Conservation (phyloP, 2,329 filamentous ascomycete species). For the Hymenotorrendiella dingleyae region DNA sequence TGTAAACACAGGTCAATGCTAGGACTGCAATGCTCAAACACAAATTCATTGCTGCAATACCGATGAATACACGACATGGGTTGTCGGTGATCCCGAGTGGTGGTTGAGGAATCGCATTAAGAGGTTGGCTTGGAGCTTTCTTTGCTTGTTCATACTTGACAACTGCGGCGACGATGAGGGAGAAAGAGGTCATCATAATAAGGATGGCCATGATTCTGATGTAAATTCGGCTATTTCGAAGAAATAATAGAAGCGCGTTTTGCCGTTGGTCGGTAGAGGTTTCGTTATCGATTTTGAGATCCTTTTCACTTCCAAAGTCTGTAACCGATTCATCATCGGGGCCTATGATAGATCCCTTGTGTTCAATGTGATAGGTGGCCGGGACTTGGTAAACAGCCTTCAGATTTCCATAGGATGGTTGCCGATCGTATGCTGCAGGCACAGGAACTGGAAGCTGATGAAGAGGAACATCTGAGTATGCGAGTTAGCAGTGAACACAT, state of each 20-base stretch:
- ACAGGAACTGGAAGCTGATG: constrained; percentile 9
- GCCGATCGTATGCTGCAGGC: constrained; percentile 11
- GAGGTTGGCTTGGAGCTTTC: constrained; percentile 8
- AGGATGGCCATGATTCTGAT: constrained; percentile 16
- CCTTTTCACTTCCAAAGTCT: neutral
- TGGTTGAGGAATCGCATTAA: constrained; percentile 7
- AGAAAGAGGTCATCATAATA: constrained; percentile 15
- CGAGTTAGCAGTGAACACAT: too few relatives aligned
- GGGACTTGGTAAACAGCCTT: neutral
- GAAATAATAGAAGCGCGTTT: constrained; percentile 5
- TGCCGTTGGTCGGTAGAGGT: neutral
- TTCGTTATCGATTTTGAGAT: neutral
- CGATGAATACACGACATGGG: constrained; percentile 13
- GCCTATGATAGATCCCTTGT: neutral
- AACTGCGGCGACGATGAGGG: constrained; percentile 15
- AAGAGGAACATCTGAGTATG: too few relatives aligned
- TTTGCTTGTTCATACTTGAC: constrained; percentile 14
- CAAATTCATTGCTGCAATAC: constrained; percentile 15
- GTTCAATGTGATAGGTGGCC: neutral
- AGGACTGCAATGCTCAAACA: constrained; percentile 11
- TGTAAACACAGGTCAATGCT: constrained; percentile 13
- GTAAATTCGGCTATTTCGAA: constrained; percentile 4
- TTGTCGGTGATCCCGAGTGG: constrained; percentile 13
- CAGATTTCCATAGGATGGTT: constrained; percentile 10
- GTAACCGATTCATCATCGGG: neutral